Base-by-base conservation (phyloP, 2,329 filamentous ascomycete species). In the Talaromyces sp. region DNA sequence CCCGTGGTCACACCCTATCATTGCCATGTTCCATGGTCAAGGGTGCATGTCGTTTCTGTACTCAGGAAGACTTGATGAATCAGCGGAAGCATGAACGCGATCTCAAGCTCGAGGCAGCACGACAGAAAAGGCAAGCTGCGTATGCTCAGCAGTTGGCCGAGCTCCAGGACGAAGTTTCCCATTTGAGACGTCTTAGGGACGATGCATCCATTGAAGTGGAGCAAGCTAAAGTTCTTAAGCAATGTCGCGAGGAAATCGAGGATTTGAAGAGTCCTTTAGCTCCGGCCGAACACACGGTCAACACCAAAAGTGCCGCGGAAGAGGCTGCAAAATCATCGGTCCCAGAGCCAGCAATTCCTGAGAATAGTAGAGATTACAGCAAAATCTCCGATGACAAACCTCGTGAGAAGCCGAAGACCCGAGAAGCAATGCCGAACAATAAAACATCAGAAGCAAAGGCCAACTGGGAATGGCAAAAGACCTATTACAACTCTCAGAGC, bases 381-480 rank as follows among this genome's bases (percentile, higher is more conserved):
- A 52, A 29, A 17, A 11, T 38, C 12, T 5, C 17, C 3, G 8
- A 14, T 43, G 12, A 29, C 24, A 14, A 48, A 31, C 52, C 26
- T 9, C 50, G 24, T 8, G 12, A 55, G 19, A 32, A 56, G 10
- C 26, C 38, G 8, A 52, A 54, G 52, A 21, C 10, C 52, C 27
- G 50, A 52, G 11, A 52, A n/a, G n/a, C 35, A 54, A 26, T 41
- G 21, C 54, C 54, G 1, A 48, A 48, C 9, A 9, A 19, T 19
- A 3, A 29, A 31, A 24, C 50, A 3, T 69, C 69, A 43, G 62
- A 66, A 31, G 78, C 83, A 0, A 70, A 72, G 0, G 72, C 75
- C 1, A 85, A 90, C 19, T 91, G 88, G 89, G 73, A 86, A 14
- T 68, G 75, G 0, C 79, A 86, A 65, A 91, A 91, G 67, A 54